Evolutionary conservation across 495 filamentous ascomycete species (phyloP).

Genomic region (Penicillium egyptiacum): DNA sequence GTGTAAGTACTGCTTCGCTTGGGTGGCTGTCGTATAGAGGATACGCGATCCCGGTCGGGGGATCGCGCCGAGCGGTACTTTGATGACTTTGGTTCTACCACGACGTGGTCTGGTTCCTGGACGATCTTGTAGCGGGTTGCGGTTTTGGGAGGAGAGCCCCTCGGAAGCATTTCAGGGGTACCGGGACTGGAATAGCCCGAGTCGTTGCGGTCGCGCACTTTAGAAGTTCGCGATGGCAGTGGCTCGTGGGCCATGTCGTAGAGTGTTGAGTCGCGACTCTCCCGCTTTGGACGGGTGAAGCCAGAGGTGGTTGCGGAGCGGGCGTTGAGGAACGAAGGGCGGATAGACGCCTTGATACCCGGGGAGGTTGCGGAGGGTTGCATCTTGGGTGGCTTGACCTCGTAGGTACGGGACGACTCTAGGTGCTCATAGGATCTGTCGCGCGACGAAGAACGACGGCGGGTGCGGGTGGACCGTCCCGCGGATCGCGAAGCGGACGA

Average conservation of each 20-base stretch:
- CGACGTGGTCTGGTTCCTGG: slow-evolving; percentile 26
- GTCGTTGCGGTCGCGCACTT: slow-evolving; percentile 41
- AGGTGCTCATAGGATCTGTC: slow-evolving; percentile 38
- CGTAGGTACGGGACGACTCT: slow-evolving; percentile 29
- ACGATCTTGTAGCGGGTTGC: slow-evolving; percentile 39
- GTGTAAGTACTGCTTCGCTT: slow-evolving; percentile 24
- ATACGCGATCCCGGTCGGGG: slow-evolving; percentile 22
- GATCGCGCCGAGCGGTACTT: slow-evolving; percentile 24
- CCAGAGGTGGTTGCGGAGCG: slow-evolving; percentile 37
- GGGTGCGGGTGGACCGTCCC: slow-evolving; percentile 33
- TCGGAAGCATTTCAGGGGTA: slow-evolving; percentile 38
- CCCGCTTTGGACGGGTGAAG: slow-evolving; percentile 30
- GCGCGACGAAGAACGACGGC: slow-evolving; percentile 33
- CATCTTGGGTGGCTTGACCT: slow-evolving; percentile 33
- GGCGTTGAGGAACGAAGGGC: slow-evolving; percentile 29
- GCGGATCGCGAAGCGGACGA: slow-evolving; percentile 28
- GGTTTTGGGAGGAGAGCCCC: slow-evolving; percentile 31
- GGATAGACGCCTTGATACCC: slow-evolving; percentile 23
- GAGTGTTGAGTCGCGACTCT: slow-evolving; percentile 17
- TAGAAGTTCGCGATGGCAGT: slow-evolving; percentile 35
- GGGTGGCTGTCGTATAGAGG: slow-evolving; percentile 12
- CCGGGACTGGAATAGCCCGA: slow-evolving; percentile 49
- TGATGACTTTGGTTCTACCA: slow-evolving; percentile 36
- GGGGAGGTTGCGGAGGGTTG: slow-evolving; percentile 34
- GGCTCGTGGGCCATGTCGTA: slow-evolving; percentile 26